Evolutionary conservation across 495 filamentous ascomycete genomes (phyloP), one percentile per base, ranked within the genome.

Genomic region (Penicillium angulare): DNA sequence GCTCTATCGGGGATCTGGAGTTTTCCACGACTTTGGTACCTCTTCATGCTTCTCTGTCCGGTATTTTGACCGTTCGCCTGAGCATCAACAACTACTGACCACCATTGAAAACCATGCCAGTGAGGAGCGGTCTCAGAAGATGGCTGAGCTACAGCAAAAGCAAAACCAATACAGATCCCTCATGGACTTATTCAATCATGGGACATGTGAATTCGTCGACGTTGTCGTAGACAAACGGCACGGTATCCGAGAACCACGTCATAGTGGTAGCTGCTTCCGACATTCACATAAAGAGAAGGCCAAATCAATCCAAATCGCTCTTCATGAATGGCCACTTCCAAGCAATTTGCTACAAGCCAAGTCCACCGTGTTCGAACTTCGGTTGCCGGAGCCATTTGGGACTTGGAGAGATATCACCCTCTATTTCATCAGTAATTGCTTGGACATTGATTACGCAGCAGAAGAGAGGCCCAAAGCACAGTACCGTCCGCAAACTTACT

Each of bases 291-390:
- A 47, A 5, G 2, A 46, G 0, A 5, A 66, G 15, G 73, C 74
- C 0, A 27, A 64, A 0, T 32, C 8, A 0, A 55, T 89, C 20
- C 47, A 12, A 0, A 86, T 89, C 35, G 5, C 55, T 0, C 43
- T 82, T 42, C 70, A 84, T 47, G 84, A 87, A 53, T 86, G 81
- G 83, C 85, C 85, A 3, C 61, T 88, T 7, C 80, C 85, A 0
- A 12, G n/a, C 0, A 41, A 69, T 15, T 6, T 26, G 0, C 27
- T 45, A 0, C 22, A 73, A 17, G 66, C 72, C 0, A 76, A 79
- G 47, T 65, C 78, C 0, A 69, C 71, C 0, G 73, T 86, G 0
- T 86, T 88, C 38, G 85, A 88, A 61, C 66, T 86, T 0, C 31
- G 53, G 8, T 59, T 76, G 0, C 82, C 84, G 5, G 8, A 15